phyloP scores from a whole-genome alignment of 2,329 filamentous ascomycete genomes.

The Diplocarpon rosae region DNA sequence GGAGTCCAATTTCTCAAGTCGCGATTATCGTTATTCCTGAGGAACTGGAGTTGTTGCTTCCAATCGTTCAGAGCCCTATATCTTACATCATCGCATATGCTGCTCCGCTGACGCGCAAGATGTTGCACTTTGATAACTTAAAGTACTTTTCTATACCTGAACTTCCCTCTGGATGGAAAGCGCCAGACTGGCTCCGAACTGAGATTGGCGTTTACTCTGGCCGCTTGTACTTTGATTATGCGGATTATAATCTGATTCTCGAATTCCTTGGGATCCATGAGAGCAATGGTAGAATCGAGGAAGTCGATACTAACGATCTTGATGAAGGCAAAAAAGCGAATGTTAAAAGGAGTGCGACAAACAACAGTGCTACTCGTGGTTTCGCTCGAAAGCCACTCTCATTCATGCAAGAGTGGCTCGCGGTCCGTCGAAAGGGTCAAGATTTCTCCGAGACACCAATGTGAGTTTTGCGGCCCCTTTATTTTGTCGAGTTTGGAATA shows the following conservation, averaged over 20 bases:
- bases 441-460: slow-evolving; percentile 50
- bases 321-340: neutral
- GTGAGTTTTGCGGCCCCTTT: no score
- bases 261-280: slow-evolving; percentile 13
- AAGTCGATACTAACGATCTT: neutral
- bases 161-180: slow-evolving; percentile 30
- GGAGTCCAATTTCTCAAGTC: slow-evolving; percentile 34
- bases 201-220: slow-evolving; percentile 52
- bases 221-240: slow-evolving; percentile 45
- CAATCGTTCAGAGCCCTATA: slow-evolving; percentile 26
- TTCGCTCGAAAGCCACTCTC: slow-evolving; percentile 30
- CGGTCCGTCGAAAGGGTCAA: slow-evolving; percentile 41
- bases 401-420: slow-evolving; percentile 47
- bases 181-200: slow-evolving; percentile 42
- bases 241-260: slow-evolving; percentile 34
- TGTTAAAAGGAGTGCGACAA: neutral
- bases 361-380: neutral
- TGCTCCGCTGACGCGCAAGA: slow-evolving; percentile 46
- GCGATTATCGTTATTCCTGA: slow-evolving; percentile 51
- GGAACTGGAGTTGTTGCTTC: slow-evolving; percentile 47
- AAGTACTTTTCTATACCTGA: slow-evolving; percentile 41
- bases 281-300: neutral
- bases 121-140: slow-evolving; percentile 47
- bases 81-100: slow-evolving; percentile 46
- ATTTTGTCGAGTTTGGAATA: slow-evolving; percentile 20